Evolutionary conservation across 2,329 filamentous ascomycete genomes (phyloP).

Genomic region (Phaeosphaeriaceae sp.): DNA sequence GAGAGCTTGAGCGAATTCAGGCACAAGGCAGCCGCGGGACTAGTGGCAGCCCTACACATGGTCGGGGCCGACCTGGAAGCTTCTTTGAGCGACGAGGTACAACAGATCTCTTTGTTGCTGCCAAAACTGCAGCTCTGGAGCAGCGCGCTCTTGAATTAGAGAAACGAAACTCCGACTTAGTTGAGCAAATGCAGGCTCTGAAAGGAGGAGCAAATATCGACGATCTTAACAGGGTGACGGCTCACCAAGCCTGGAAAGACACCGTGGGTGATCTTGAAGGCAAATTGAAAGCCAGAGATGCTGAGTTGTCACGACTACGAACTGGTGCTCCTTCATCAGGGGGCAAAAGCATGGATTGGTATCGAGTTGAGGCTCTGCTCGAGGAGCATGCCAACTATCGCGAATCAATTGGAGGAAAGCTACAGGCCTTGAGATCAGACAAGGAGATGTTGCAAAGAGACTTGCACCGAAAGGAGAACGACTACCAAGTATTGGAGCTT

Average conservation of each 20-base stretch:
- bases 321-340: conserved; percentile 10
- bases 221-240: conserved; percentile 41
- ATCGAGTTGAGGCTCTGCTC: conserved; percentile 47
- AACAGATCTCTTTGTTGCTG: conserved; percentile 50
- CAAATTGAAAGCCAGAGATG: conserved; percentile 40
- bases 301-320: conserved; percentile 31
- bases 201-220: conserved; percentile 38
- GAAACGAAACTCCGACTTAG: conserved; percentile 47
- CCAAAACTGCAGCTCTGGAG: conserved; percentile 52
- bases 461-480: conserved; percentile 49
- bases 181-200: conserved; percentile 36
- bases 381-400: conserved; percentile 49
- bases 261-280: conserved; percentile 37
- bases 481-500: conserved; percentile 46
- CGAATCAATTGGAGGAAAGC: conserved; percentile 45
- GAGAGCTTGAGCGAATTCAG: conserved; percentile 41
- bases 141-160: conserved; percentile 53
- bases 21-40: conserved; percentile 23
- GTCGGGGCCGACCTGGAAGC: conserved; percentile 35
- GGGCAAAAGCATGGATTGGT: conserved; percentile 33
- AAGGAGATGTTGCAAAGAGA: conserved; percentile 50
- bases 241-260: conserved; percentile 46
- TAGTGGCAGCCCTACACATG: conserved; percentile 21
- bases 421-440: conserved; percentile 49
- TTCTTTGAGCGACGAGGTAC: conserved; percentile 45